Percentiles rank a stretch among this genome's conserved stretches.
Evolutionary conservation across 192 early-diverging fungal species (phyloP).

Genomic region (Geranomyces variabilis): DNA sequence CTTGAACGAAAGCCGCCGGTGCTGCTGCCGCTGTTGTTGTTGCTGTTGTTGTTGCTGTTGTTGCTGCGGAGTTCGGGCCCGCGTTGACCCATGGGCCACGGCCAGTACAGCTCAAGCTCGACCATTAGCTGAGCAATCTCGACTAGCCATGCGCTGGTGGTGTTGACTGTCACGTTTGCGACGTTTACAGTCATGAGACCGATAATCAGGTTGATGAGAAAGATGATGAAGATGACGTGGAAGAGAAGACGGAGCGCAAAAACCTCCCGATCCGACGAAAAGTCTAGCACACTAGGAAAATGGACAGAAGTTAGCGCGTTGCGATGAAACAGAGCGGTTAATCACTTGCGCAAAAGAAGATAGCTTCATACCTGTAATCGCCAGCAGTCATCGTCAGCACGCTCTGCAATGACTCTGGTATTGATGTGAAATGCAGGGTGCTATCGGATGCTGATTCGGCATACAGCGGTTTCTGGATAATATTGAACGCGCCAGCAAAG

Average conservation of each 20-base stretch:
- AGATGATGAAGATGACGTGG: slow-evolving; percentile 49
- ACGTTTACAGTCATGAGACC: slow-evolving; percentile 56
- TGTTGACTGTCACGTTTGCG: slow-evolving; percentile 48
- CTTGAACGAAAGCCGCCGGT: too few relatives aligned
- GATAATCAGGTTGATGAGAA: slow-evolving; percentile 53
- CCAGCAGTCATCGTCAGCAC: slow-evolving; percentile 48
- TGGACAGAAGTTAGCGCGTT: background rate
- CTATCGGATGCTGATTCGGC: slow-evolving; percentile 9
- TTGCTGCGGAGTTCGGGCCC: too few relatives aligned
- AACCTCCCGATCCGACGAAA: slow-evolving; percentile 34
- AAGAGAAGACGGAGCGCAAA: slow-evolving; percentile 48
- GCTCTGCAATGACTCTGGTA: slow-evolving; percentile 41
- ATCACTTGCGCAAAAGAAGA: too few relatives aligned
- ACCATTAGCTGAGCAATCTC: slow-evolving; percentile 54
- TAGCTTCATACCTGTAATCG: slow-evolving; percentile 49
- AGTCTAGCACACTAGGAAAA: slow-evolving; percentile 36
- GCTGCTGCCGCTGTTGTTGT: too few relatives aligned
- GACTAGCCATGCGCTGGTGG: slow-evolving; percentile 49
- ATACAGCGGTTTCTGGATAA: slow-evolving; percentile 31
- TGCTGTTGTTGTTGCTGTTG: too few relatives aligned
- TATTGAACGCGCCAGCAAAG: slow-evolving; percentile 45
- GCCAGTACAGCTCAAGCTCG: slow-evolving; percentile 53
- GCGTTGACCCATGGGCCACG: slow-evolving; percentile 31
- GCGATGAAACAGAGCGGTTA: too few relatives aligned
- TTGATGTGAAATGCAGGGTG: slow-evolving; percentile 32